A percentile compares a stretch with the other conserved stretches of the same genome.
Evolutionary conservation across 2,329 filamentous ascomycete species (phyloP).

Genomic region (Ophiostoma australiae): DNA sequence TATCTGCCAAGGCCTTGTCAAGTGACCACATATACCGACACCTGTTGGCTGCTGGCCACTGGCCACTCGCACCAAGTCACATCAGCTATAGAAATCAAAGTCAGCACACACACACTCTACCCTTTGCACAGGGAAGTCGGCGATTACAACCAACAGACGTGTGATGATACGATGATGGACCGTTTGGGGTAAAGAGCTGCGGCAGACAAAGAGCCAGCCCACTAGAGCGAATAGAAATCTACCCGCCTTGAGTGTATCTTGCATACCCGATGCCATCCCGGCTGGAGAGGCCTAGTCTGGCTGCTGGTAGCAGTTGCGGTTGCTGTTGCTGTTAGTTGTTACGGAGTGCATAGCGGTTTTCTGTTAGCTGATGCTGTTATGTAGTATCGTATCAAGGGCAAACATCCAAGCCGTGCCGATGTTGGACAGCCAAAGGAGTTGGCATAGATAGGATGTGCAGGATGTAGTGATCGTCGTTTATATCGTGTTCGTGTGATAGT

Average conservation of each 20-base stretch:
- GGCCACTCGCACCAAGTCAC: not conserved
- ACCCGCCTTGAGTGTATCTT: conserved; percentile 8
- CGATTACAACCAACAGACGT: conserved; percentile 3
- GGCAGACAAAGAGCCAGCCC: not conserved
- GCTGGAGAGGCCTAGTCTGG: not conserved
- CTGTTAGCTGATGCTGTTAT: not conserved
- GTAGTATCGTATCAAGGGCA: too few relatives aligned
- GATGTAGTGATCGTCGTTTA: too few relatives aligned
- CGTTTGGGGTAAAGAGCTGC: not conserved
- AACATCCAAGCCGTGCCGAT: too few relatives aligned
- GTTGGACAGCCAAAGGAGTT: too few relatives aligned
- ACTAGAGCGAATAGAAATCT: not conserved
- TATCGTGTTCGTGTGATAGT: too few relatives aligned
- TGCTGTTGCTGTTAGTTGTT: not conserved
- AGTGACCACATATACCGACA: not conserved
- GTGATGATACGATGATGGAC: not conserved
- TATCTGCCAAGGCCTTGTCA: not conserved
- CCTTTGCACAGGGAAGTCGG: not conserved
- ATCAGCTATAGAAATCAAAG: not conserved
- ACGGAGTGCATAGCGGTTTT: too few relatives aligned
- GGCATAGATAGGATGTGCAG: too few relatives aligned
- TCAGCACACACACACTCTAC: not conserved
- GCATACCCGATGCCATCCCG: conserved; percentile 4
- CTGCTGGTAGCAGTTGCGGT: not conserved
- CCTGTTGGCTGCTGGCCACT: not conserved